Evolutionary conservation across 257 asterid genomes (phyloP).

Genomic region (Petrea volubilis): DNA sequence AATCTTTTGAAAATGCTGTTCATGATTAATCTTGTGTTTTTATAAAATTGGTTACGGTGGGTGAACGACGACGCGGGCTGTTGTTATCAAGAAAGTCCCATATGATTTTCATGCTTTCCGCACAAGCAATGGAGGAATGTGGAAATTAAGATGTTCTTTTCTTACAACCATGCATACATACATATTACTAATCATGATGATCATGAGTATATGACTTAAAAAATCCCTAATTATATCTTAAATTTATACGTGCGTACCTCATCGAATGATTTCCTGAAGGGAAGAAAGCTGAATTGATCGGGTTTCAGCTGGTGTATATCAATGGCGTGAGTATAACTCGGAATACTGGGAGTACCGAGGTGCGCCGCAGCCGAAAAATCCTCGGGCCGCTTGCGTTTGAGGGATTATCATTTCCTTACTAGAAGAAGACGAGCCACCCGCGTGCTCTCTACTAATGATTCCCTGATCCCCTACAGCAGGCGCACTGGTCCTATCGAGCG

Average conservation of each 20-base stretch:
- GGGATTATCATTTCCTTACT: constrained; percentile 50
- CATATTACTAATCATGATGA: neutral
- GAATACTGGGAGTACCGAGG: constrained; percentile 41
- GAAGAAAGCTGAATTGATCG: constrained; percentile 71
- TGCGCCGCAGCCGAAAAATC: constrained; percentile 38
- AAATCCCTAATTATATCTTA: neutral
- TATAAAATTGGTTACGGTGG: constrained; percentile 20
- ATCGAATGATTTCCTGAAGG: constrained; percentile 71
- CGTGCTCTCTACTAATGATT: no score
- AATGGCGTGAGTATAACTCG: constrained; percentile 41
- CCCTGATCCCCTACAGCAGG: constrained; percentile 24
- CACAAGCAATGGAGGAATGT: constrained; percentile 45
- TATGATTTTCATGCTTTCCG: constrained; percentile 45
- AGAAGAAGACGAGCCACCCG: constrained; percentile 22
- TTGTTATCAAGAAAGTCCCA: constrained; percentile 47
- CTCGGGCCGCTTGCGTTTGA: constrained; percentile 39
- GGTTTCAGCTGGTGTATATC: constrained; percentile 74
- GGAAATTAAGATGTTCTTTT: constrained; percentile 39
- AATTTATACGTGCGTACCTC: constrained; percentile 77
- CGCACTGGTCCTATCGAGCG: constrained; percentile 10
- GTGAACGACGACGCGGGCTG: constrained; percentile 33
- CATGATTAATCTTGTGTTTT: neutral
- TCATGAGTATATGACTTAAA: neutral
- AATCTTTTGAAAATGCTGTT: neutral
- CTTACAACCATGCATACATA: constrained; percentile 20